Conservation (phyloP, 345 rosid genomes). For the Citrus sp. region DNA sequence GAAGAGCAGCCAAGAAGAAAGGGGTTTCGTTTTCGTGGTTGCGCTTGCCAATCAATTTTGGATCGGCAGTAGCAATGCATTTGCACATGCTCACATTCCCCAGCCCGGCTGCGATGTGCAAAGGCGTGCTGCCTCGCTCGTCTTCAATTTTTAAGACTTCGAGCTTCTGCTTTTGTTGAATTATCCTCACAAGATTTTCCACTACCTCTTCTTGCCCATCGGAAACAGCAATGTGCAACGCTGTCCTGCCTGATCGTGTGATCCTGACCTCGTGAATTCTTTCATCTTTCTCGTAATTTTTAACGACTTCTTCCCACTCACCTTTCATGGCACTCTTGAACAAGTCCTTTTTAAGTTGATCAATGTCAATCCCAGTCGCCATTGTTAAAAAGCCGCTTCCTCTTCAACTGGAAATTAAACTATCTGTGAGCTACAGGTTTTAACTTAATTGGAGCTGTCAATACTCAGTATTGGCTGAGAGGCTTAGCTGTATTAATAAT, state of each 20-base stretch:
- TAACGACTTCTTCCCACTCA: constrained; percentile 28
- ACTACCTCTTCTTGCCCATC: constrained; percentile 27
- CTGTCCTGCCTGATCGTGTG: constrained; percentile 37
- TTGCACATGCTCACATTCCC: constrained; percentile 36
- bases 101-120: constrained; percentile 40
- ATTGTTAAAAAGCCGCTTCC: neutral
- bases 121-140: constrained; percentile 34
- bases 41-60: constrained; percentile 8
- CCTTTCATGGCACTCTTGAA: constrained; percentile 35
- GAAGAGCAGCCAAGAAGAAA: constrained; percentile 30
- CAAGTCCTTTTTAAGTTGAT: constrained; percentile 3
- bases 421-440: too few species aligned
- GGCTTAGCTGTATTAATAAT: too few species aligned
- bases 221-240: constrained; percentile 40
- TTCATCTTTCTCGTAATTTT: neutral
- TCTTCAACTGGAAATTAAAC: neutral
- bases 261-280: constrained; percentile 9
- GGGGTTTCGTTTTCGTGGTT: constrained; percentile 44
- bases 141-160: constrained; percentile 9
- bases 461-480: too few species aligned
- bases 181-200: constrained; percentile 3
- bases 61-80: constrained; percentile 5
- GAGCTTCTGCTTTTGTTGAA: neutral
- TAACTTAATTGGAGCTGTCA: too few species aligned
- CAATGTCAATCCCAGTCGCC: neutral